Evolutionary conservation across 345 rosid genomes (phyloP), one percentile per base, ranked within the genome.

Genomic region (Anastatica hierochuntica): DNA sequence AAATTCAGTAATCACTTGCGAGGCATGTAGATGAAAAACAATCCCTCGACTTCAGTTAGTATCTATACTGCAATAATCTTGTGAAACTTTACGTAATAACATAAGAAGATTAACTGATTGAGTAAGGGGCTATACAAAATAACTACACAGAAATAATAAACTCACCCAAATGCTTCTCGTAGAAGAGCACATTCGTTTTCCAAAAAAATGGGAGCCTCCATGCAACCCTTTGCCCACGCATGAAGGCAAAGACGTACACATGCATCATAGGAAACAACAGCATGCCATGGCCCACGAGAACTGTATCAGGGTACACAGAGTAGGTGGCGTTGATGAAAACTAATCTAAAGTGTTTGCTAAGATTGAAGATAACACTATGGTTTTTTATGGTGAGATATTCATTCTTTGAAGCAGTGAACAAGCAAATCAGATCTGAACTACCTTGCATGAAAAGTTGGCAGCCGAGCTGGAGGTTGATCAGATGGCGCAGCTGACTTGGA

Each of bases 211-310:
- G 98, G 98, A 74, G 98, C 95, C 69, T 92, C 96, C 94, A 72
- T 73, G 76, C 98, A 92, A 48, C 98, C 95, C 74, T 77, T 81
- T 40, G 98, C 92, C 98, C 98, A 92, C 33, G 98, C 95, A 72
- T 92, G 85, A 68, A 92, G 98, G 67, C 98, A 92, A 54, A 92
- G 80, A 18, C 96, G 87, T 43, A 88, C 96, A 60, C 96, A 92
- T 55, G 90, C 98, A 69, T 92, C 98, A 70, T 92, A 92, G 8
- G 98, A 84, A 75, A 92, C 71, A 20, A 92, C 90, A 49, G 90
- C 90, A 77, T 88, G 86, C 98, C 98, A 92, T 37, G 96, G 96
- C 35, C 98, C 96, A 23, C 79, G 72, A 45, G 95, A 81, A 68
- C 98, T 92, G 83, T 43, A 54, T 57, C 61, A 49, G 49, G 57